These are phyloP conservation scores for Stemphylium vesicarium DNA, from an alignment of 2,329 filamentous ascomycete genomes.

Conservation along the genomic window DNA sequence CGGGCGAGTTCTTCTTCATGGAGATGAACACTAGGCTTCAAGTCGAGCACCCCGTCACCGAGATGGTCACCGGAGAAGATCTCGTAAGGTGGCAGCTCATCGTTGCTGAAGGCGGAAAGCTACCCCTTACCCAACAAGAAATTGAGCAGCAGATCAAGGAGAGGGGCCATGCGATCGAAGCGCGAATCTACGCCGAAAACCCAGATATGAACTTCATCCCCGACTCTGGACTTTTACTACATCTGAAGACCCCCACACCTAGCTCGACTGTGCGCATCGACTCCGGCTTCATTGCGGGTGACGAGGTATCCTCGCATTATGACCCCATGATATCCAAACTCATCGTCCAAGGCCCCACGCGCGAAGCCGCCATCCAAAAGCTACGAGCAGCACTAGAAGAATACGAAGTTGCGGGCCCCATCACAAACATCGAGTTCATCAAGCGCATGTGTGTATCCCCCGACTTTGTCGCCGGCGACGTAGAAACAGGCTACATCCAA, in stretches of 20 bases:
- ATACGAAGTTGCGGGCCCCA: slow-evolving; percentile 90
- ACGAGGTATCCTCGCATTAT: slow-evolving; percentile 92
- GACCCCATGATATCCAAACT: slow-evolving; percentile 99
- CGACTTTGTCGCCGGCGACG: slow-evolving; percentile 83
- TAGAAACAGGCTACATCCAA: slow-evolving; percentile 96
- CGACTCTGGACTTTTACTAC: slow-evolving; percentile 85
- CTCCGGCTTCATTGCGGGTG: slow-evolving; percentile 88
- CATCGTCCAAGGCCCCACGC: slow-evolving; percentile 82
- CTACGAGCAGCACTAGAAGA: slow-evolving; percentile 79
- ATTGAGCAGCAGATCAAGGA: slow-evolving; percentile 73
- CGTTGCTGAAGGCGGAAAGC: slow-evolving; percentile 74
- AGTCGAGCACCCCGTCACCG: slow-evolving; percentile 94
- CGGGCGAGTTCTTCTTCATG: slow-evolving; percentile 72
- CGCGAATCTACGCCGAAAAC: slow-evolving; percentile 95
- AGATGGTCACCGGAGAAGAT: slow-evolving; percentile 77
- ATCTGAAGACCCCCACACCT: slow-evolving; percentile 75
- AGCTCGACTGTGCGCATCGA: slow-evolving; percentile 84
- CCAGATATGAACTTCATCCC: slow-evolving; percentile 91
- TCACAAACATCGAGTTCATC: slow-evolving; percentile 96
- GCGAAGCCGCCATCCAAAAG: slow-evolving; percentile 82
- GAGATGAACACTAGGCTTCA: slow-evolving; percentile 84
- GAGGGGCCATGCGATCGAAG: slow-evolving; percentile 89
- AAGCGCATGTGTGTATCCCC: slow-evolving; percentile 83
- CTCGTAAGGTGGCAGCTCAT: slow-evolving; percentile 95
- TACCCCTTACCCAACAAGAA: slow-evolving; percentile 70